These are phyloP conservation scores for Starmerella floris DNA, from an alignment of 805 yeast genomes.

Conservation along the genomic window DNA sequence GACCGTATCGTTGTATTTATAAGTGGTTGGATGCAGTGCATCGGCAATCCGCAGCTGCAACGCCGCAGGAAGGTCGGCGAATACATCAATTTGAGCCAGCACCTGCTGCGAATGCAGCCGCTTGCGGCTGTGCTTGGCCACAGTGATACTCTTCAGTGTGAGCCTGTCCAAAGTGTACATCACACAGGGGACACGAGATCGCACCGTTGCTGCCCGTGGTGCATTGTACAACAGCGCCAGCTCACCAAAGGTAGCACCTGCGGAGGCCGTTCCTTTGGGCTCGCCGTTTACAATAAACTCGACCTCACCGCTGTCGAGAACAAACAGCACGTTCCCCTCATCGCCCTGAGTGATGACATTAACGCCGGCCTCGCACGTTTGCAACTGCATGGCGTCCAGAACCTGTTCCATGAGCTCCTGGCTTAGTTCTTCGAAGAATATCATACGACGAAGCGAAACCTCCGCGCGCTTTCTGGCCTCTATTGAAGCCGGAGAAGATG, in stretches of 20 bases:
- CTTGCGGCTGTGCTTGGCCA: constrained; percentile 82
- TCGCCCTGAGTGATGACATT: constrained; percentile 81
- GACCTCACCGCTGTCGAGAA: constrained; percentile 72
- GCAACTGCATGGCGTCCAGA: constrained; percentile 70
- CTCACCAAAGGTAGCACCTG: constrained; percentile 91
- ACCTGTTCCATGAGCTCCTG: constrained; percentile 63
- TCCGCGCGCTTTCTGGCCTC: not conserved
- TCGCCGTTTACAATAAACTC: constrained; percentile 62
- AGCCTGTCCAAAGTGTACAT: constrained; percentile 89
- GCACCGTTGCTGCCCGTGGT: constrained; percentile 92
- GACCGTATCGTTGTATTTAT: constrained; percentile 56
- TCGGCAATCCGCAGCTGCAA: constrained; percentile 90
- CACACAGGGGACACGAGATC: constrained; percentile 54
- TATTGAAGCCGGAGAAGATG: not conserved
- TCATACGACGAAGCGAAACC: constrained; percentile 59
- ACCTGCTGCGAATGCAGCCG: constrained; percentile 83
- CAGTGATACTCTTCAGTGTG: constrained; percentile 79
- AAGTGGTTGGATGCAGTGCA: constrained; percentile 70
- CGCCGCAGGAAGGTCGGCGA: constrained; percentile 56
- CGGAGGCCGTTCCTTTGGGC: constrained; percentile 60
- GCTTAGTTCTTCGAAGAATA: constrained; percentile 73
- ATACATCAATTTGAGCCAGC: constrained; percentile 71
- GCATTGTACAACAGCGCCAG: constrained; percentile 94
- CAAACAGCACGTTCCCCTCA: constrained; percentile 85
- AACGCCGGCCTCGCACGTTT: constrained; percentile 42